Base-by-base conservation (phyloP, 257 asterid genomes). In the Primulina eburnea region DNA sequence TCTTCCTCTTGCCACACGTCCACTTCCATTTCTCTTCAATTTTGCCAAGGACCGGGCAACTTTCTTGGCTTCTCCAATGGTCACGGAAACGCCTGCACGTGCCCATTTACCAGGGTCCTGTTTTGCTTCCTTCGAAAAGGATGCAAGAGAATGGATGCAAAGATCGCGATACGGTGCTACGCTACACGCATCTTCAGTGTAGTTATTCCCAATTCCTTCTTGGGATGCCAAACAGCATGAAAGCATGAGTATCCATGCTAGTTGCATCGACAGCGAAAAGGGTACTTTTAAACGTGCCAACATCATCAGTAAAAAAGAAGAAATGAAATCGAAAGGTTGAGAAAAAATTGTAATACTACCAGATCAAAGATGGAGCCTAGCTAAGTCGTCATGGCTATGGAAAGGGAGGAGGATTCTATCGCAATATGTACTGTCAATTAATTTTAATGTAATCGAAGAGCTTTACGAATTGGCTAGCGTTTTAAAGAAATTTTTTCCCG, bases 31-130 rank as follows among this genome's bases (percentile, higher is more conserved):
- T 33, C 62, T 63, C 71, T 67, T 79, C 65, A 75, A 8, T 0
- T n/a, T 47, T 21, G 38, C 65, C 70, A 87, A 47, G 78, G 67
- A 77, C 1, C 50, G 71, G 0, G 78, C 67, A 0, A 75, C 87
- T 2, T 37, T 57, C 79, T 85, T 87, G 43, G 89, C 84, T 73
- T 84, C 90, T 0, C 66, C 69, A 5, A 91, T 77, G 17, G 97
- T 70, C 37, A 89, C 96, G 0, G 97, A 87, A 43, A 89, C 88
- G 2, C 91, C 92, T 0, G 90, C 96, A 3, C 97, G 76, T 0
- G 96, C 97, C 97, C 96, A 89, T 57, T 12, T 71, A 8, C 73
- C 61, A 2, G 95, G 96, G 69, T 78, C 78, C 64, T 56, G 29
- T 38, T 64, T 84, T 18, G 96, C 95, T 0, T 40, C 55, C 59